Conservation (phyloP, 2,329 filamentous ascomycete genomes). For the Penicillium concentricum region DNA sequence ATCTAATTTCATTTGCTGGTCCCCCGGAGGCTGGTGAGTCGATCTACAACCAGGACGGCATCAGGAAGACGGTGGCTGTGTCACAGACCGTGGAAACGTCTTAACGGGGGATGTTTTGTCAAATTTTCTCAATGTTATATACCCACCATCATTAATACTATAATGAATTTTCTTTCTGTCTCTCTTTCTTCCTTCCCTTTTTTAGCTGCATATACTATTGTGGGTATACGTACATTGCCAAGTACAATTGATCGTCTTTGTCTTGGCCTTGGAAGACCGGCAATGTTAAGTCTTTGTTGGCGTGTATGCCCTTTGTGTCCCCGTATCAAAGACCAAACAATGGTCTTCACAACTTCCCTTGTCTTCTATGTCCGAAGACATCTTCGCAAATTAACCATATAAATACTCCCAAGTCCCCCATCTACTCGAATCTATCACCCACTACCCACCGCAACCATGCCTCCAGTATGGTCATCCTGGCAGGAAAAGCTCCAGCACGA, state of each 20-base stretch:
- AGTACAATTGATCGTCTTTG: neutral
- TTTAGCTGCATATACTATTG: no score
- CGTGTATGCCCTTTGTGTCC: neutral
- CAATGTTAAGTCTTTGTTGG: neutral
- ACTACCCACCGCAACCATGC: neutral
- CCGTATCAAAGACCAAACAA: neutral
- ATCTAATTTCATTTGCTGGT: conserved; percentile 32
- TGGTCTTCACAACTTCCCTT: neutral
- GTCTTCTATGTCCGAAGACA: neutral
- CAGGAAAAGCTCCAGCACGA: neutral
- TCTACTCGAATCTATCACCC: neutral
- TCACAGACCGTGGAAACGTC: conserved; percentile 18
- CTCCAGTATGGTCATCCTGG: neutral
- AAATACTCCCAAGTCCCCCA: neutral
- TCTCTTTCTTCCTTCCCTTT: neutral
- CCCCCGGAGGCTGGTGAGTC: conserved; percentile 17
- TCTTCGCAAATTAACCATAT: neutral
- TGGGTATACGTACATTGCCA: no score
- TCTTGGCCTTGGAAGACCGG: neutral
- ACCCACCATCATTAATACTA: conserved; percentile 2
- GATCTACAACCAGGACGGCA: conserved; percentile 16
- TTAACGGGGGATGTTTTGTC: neutral
- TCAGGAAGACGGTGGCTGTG: conserved; percentile 21
- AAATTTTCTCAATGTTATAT: neutral
- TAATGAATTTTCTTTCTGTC: conserved; percentile 1